Conservation (phyloP, 2,329 filamentous ascomycete species). For the Pseudogymnoascus sp. region DNA sequence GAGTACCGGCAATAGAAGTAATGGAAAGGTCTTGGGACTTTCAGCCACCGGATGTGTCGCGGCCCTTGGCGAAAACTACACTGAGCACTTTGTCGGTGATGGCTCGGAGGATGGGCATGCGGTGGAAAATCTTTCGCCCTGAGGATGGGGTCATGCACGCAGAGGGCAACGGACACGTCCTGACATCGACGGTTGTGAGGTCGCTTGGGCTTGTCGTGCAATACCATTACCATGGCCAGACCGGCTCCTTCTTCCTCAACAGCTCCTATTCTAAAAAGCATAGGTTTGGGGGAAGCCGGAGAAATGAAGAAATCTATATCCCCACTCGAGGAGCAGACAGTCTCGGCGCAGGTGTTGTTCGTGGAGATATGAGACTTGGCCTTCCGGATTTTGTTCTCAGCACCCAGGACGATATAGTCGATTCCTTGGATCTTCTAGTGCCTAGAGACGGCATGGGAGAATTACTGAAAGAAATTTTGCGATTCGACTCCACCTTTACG, state of each 20-base stretch:
- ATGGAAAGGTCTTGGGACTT: constrained; percentile 33
- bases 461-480: constrained; percentile 13
- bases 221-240: constrained; percentile 17
- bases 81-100: constrained; percentile 31
- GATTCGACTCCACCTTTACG: constrained; percentile 14
- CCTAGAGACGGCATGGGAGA: constrained; percentile 13
- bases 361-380: constrained; percentile 12
- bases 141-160: constrained; percentile 26
- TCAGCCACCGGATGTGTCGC: constrained; percentile 30
- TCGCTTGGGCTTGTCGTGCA: constrained; percentile 23
- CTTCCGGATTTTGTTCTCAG: constrained; percentile 16
- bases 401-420: constrained; percentile 18
- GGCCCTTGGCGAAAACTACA: constrained; percentile 30
- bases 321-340: constrained; percentile 16
- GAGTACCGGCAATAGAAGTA: constrained; percentile 23
- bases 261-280: not conserved
- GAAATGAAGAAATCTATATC: constrained; percentile 21
- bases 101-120: constrained; percentile 29
- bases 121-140: constrained; percentile 25
- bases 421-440: constrained; percentile 15
- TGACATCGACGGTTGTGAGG: constrained; percentile 28
- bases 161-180: constrained; percentile 31
- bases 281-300: not conserved
- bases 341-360: constrained; percentile 18
- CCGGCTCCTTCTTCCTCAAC: not conserved